Conservation (phyloP, 345 rosid genomes). For the Linum usitatissimum region DNA sequence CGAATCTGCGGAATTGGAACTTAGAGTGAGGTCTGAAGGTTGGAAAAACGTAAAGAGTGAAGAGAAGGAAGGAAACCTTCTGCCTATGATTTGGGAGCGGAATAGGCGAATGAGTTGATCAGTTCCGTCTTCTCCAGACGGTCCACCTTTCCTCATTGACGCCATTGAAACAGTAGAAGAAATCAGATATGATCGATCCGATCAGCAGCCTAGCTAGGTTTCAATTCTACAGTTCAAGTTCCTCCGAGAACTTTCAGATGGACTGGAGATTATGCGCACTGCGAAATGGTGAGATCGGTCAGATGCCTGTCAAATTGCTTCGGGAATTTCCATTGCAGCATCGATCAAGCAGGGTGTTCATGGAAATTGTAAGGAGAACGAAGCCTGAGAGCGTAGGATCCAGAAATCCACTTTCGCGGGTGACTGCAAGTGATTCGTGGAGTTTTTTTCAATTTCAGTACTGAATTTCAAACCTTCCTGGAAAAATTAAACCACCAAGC, state of each 20-base stretch:
- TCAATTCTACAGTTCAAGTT: neutral
- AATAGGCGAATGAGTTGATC: slow-evolving; percentile 23
- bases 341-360: too few species aligned
- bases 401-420: too few species aligned
- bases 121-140: slow-evolving; percentile 38
- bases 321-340: too few species aligned
- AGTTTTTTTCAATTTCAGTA: too few species aligned
- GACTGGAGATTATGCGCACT: too few species aligned
- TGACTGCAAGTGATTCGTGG: too few species aligned
- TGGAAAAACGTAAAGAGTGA: neutral
- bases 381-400: too few species aligned
- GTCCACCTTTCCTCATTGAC: slow-evolving; percentile 37
- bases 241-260: neutral
- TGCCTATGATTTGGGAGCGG: slow-evolving; percentile 33
- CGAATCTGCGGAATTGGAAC: slow-evolving; percentile 36
- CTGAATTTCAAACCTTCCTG: too few species aligned
- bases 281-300: too few species aligned
- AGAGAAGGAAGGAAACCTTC: slow-evolving; percentile 28
- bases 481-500: too few species aligned
- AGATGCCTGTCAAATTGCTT: too few species aligned
- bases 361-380: too few species aligned
- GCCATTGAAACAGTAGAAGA: slow-evolving; percentile 36
- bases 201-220: neutral
- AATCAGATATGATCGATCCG: neutral
- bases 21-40: neutral